Base-by-base conservation (phyloP, 371 early-diverging fungal species). In the Coemansia sp. region DNA sequence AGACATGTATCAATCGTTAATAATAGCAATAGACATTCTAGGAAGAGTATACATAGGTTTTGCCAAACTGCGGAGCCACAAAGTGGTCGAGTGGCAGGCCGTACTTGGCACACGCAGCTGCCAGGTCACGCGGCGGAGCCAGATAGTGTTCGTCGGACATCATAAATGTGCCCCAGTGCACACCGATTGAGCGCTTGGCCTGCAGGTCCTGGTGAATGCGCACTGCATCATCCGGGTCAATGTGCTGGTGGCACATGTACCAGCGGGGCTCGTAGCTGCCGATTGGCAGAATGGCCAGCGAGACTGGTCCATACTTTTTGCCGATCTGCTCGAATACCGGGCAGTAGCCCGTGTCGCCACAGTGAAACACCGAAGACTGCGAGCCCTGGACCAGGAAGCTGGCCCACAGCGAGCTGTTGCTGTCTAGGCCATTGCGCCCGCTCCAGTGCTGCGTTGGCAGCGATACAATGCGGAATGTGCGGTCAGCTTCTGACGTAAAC, bases 261-360 rank as follows among this genome's bases (percentile, higher is more conserved):
- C 86, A 87, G 59, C 92, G 83, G 30, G 94, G 94, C 33, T 81
- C 81, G 61, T 91, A 93, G 10, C 90, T 90, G 5, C 94, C 94
- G 58, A 93, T 93, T 4, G 94, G 92, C 54, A 93, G 84, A 39
- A 86, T 83, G 26, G 90, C 82, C 14, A 92, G 69, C 55, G 87
- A 83, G 61, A 89, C 85, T 1, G 89, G 86, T n/a, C 89, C 90
- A 38, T 84, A 78, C 52, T 77, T 80, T 2, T 81, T 75, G 12
- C 91, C 90, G 59, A 93, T 89, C 68, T 89, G 88, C 61, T 88
- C 83, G 75, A 93, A 93, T 2, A 85, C 91, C 11, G 93, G 90
- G 65, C 93, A 93, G 66, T 90, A 90, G 2, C 91, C 90, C 1
- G 90, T 90, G 67, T 91, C 91, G 9, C 91, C 87, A 69, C 84